Conservation (phyloP, 2,329 filamentous ascomycete genomes). For the Pyrenochaeta sp. region DNA sequence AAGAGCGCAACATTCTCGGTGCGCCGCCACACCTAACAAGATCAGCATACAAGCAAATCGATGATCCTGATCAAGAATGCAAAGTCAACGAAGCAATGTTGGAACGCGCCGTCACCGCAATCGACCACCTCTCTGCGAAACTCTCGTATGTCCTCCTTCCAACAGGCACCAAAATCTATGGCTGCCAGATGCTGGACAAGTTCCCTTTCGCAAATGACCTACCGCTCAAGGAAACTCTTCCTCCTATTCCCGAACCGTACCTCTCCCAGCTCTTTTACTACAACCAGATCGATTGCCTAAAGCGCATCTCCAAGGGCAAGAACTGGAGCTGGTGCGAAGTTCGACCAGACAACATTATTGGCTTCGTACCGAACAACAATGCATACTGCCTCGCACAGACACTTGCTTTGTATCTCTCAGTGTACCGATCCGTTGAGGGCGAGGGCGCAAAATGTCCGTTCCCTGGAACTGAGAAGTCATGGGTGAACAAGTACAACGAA, state of each 20-base stretch:
- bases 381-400: conserved; percentile 51
- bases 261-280: conserved; percentile 53
- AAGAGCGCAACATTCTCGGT: background rate
- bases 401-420: conserved; percentile 50
- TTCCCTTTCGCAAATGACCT: conserved; percentile 46
- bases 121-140: conserved; percentile 36
- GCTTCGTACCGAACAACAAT: conserved; percentile 53
- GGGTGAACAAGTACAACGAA: conserved; percentile 51
- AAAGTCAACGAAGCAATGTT: conserved; percentile 50
- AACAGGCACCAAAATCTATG: conserved; percentile 52
- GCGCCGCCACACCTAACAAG: background rate
- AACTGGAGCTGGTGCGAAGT: conserved; percentile 54
- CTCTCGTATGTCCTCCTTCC: conserved; percentile 44
- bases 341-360: conserved; percentile 53
- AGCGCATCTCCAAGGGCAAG: conserved; percentile 48
- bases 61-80: conserved; percentile 39
- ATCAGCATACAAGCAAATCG: conserved; percentile 42
- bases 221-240: conserved; percentile 40
- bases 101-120: conserved; percentile 47
- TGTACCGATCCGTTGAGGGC: conserved; percentile 51
- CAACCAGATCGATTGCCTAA: conserved; percentile 52
- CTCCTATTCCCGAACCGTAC: conserved; percentile 46
- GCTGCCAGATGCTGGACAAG: conserved; percentile 47
- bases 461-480: conserved; percentile 50
- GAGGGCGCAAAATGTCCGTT: conserved; percentile 51